Percentiles rank a stretch among this genome's conserved stretches.
These are phyloP conservation scores for Cryomyces minteri DNA, from an alignment of 495 filamentous ascomycete genomes.

Conservation along the genomic window DNA sequence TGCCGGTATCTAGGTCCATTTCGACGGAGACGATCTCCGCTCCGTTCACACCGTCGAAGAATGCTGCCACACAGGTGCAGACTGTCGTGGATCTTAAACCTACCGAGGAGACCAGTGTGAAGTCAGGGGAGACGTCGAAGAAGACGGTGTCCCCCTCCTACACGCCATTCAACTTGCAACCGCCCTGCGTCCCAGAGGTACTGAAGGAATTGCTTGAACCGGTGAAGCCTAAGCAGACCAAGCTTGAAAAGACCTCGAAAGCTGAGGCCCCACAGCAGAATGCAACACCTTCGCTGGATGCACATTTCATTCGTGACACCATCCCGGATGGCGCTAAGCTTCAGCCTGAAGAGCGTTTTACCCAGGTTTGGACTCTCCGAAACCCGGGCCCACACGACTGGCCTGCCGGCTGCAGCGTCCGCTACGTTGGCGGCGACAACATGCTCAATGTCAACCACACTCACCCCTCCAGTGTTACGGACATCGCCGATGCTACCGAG, in stretches of 20 bases:
- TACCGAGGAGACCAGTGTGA: conserved; percentile 21
- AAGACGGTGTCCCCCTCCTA: not conserved
- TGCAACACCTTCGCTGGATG: conserved; percentile 29
- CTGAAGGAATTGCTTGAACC: conserved; percentile 14
- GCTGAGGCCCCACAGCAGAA: not conserved
- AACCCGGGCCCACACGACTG: conserved; percentile 65
- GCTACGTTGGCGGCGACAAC: conserved; percentile 80
- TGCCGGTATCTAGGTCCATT: conserved; percentile 22
- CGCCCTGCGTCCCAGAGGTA: not conserved
- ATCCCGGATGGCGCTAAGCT: conserved; percentile 61
- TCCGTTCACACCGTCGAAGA: conserved; percentile 26
- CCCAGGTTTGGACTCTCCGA: conserved; percentile 81
- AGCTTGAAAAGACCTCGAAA: conserved; percentile 2
- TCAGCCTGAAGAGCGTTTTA: conserved; percentile 49
- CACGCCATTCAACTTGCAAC: too few relatives aligned
- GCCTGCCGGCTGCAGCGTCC: conserved; percentile 81
- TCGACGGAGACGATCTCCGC: conserved; percentile 28
- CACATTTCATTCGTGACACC: conserved; percentile 62
- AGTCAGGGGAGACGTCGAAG: conserved; percentile 22
- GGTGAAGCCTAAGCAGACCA: not conserved
- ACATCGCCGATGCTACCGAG: conserved; percentile 55
- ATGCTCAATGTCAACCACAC: conserved; percentile 76
- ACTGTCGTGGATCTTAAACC: conserved; percentile 57
- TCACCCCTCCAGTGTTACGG: conserved; percentile 53
- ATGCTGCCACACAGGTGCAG: conserved; percentile 44